Percentiles rank a stretch among this genome's conserved stretches.
Evolutionary conservation across 306 rosid species (phyloP).

Genomic region (Dryas alaskensis): DNA sequence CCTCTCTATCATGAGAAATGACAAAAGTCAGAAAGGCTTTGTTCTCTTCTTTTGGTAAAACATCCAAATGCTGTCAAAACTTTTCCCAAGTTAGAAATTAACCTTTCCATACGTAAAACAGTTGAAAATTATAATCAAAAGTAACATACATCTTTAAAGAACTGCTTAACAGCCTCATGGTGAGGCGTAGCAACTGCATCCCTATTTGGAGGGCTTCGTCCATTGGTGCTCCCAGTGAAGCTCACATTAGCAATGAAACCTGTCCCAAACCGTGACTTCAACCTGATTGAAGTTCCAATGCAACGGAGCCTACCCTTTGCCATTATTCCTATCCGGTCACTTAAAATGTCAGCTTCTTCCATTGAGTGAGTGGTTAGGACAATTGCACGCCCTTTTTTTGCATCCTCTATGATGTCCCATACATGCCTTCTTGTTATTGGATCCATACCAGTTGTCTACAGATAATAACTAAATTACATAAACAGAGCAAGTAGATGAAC

Average conservation of each 20-base stretch:
- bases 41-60: slow-evolving; percentile 79
- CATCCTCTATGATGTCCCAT: slow-evolving; percentile 87
- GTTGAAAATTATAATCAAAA: slow-evolving; percentile 15
- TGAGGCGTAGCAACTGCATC: slow-evolving; percentile 35
- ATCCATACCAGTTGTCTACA: slow-evolving; percentile 94
- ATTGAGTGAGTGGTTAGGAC: slow-evolving; percentile 92
- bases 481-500: slow-evolving; percentile 20
- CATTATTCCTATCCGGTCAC: slow-evolving; percentile 95
- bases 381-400: slow-evolving; percentile 84
- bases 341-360: slow-evolving; percentile 96
- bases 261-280: slow-evolving; percentile 85
- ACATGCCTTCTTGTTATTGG: slow-evolving; percentile 95
- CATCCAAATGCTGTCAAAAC: slow-evolving; percentile 65
- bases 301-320: slow-evolving; percentile 93
- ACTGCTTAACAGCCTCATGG: slow-evolving; percentile 66
- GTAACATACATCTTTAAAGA: slow-evolving; percentile 72
- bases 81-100: slow-evolving; percentile 35
- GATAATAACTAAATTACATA: slow-evolving; percentile 22
- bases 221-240: slow-evolving; percentile 44
- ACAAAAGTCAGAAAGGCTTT: slow-evolving; percentile 60
- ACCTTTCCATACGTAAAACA: not conserved
- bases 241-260: slow-evolving; percentile 77
- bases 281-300: slow-evolving; percentile 80
- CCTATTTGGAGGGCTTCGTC: slow-evolving; percentile 38
- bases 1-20: slow-evolving; percentile 83